These are phyloP conservation scores for Fusarium drepaniforme DNA, from an alignment of 2,329 filamentous ascomycete genomes.

Conservation along the genomic window DNA sequence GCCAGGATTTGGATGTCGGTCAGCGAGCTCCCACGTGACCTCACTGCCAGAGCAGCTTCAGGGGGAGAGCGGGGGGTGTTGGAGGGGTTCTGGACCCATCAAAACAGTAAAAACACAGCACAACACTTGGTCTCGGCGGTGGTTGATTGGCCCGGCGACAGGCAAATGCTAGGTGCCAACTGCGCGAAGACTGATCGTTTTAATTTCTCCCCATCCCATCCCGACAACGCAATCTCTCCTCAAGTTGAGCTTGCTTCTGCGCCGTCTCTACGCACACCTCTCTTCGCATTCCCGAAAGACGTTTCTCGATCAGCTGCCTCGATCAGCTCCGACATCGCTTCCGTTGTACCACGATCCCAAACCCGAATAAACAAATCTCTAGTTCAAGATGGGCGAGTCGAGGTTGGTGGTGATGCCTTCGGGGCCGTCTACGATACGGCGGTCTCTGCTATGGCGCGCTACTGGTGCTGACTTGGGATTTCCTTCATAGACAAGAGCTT, in stretches of 20 bases:
- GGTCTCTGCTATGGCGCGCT: conserved; percentile 1
- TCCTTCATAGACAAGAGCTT: conserved; percentile 85
- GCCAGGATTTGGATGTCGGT: background rate
- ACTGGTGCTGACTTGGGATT: conserved; percentile 31
- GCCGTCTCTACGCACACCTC: conserved; percentile 9
- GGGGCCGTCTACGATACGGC: conserved; percentile 4
- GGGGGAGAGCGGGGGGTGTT: conserved; percentile 14
- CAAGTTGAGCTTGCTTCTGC: conserved; percentile 19
- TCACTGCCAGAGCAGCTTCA: conserved; percentile 13
- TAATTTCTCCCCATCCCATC: conserved; percentile 46
- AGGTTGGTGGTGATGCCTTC: conserved; percentile 51
- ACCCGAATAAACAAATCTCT: conserved; percentile 27
- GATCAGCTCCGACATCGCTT: conserved; percentile 8
- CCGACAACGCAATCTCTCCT: conserved; percentile 42
- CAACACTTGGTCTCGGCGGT: conserved; percentile 29
- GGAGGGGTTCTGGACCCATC: conserved; percentile 24
- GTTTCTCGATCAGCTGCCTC: conserved; percentile 5
- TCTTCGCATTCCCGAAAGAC: conserved; percentile 12
- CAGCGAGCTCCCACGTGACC: conserved; percentile 35
- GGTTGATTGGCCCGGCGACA: conserved; percentile 48
- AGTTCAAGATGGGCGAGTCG: conserved; percentile 61
- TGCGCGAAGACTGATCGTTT: conserved; percentile 39
- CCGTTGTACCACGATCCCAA: conserved; percentile 7
- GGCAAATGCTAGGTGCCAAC: conserved; percentile 28
- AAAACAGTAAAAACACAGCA: conserved; percentile 23